These are phyloP conservation scores for Ophiostoma novo-ulmi DNA, from an alignment of 2,329 filamentous ascomycete genomes.

Conservation along the genomic window DNA sequence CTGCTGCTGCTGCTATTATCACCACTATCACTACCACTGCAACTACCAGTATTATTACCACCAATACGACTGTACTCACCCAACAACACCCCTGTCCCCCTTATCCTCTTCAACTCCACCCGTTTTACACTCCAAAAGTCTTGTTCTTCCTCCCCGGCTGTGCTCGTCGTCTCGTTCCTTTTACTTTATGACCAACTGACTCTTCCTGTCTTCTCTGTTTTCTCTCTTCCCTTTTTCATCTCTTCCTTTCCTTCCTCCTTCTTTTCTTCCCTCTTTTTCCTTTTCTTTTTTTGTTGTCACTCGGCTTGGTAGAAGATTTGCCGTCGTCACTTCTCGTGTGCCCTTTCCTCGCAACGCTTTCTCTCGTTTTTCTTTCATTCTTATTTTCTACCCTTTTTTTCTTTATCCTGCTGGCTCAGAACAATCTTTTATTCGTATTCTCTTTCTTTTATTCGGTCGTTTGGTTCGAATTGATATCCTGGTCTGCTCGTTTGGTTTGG, in stretches of 20 bases:
- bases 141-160: constrained; percentile 11
- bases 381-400: constrained; percentile 34
- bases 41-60: not conserved
- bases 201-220: constrained; percentile 1
- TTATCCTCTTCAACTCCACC: constrained; percentile 19
- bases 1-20: not conserved
- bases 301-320: constrained; percentile 45
- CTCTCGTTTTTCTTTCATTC: constrained; percentile 31
- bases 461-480: constrained; percentile 27
- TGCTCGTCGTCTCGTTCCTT: constrained; percentile 5
- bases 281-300: constrained; percentile 33
- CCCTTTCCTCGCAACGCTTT: constrained; percentile 35
- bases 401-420: constrained; percentile 56
- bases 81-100: constrained; percentile 22
- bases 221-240: constrained; percentile 19
- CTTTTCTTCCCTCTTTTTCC: constrained; percentile 30
- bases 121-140: constrained; percentile 10
- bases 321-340: constrained; percentile 35
- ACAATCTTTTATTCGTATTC: constrained; percentile 32
- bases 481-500: constrained; percentile 11
- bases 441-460: constrained; percentile 31
- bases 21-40: not conserved
- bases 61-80: not conserved
- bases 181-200: constrained; percentile 8
- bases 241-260: constrained; percentile 27